Conservation (phyloP, 2,329 filamentous ascomycete genomes). For the Monosporascus sp. region DNA sequence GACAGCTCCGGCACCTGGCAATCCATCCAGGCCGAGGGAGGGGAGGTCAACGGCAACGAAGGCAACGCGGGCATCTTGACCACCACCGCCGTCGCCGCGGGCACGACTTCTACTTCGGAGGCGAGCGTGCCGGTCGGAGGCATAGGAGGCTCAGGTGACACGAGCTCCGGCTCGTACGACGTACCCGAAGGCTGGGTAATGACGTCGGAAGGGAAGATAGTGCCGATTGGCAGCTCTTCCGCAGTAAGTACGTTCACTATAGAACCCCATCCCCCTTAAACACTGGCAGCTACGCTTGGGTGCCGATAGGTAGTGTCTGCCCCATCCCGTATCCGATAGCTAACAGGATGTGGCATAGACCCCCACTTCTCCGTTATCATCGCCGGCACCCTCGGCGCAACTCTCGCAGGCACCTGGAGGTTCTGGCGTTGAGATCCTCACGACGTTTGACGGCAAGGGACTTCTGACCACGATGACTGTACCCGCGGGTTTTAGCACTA, state of each 20-base stretch:
- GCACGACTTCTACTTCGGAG: slow-evolving; percentile 56
- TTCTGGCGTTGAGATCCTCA: slow-evolving; percentile 40
- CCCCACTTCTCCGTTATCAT: slow-evolving; percentile 41
- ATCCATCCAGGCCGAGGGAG: slow-evolving; percentile 77
- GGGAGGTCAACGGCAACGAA: slow-evolving; percentile 65
- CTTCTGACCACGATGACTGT: slow-evolving; percentile 42
- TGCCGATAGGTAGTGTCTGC: not conserved
- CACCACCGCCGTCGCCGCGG: slow-evolving; percentile 55
- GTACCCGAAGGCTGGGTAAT: slow-evolving; percentile 78
- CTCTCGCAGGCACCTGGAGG: slow-evolving; percentile 26
- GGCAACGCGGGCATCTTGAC: slow-evolving; percentile 46
- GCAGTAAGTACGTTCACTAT: slow-evolving; percentile 39
- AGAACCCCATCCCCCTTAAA: slow-evolving; percentile 1
- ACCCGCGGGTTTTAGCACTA: slow-evolving; percentile 26
- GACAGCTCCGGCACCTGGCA: slow-evolving; percentile 73
- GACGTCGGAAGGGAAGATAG: slow-evolving; percentile 71
- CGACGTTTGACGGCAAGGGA: slow-evolving; percentile 41
- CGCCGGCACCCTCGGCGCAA: slow-evolving; percentile 42
- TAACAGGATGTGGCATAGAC: slow-evolving; percentile 22
- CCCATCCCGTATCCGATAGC: slow-evolving; percentile 4
- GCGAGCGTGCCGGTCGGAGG: slow-evolving; percentile 67
- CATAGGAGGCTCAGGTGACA: slow-evolving; percentile 52
- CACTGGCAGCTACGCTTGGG: slow-evolving; percentile 14
- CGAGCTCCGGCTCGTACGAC: slow-evolving; percentile 44
- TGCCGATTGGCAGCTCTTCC: slow-evolving; percentile 62